phyloP scores from a whole-genome alignment of 2,329 filamentous ascomycete species.

The Neoarthrinium moseri region DNA sequence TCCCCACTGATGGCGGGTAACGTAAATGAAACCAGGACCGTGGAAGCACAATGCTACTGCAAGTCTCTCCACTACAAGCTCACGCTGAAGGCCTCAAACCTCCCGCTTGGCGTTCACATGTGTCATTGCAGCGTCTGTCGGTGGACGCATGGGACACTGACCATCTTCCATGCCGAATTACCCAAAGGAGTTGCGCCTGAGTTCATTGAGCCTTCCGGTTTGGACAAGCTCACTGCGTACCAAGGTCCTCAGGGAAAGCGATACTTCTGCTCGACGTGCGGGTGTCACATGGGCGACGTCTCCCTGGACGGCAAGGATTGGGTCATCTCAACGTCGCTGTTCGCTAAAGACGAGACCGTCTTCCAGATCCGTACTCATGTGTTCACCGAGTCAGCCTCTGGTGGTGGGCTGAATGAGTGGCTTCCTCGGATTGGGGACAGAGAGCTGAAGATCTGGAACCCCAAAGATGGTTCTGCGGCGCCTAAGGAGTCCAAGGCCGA shows the following conservation, averaged over 20 bases:
- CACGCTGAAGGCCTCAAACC: not conserved
- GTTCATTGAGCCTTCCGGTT: constrained; percentile 2
- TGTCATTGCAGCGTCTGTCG: constrained; percentile 12
- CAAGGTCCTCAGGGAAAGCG: not conserved
- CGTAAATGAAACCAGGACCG: not conserved
- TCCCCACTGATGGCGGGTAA: too few relatives aligned
- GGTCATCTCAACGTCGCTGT: constrained; percentile 8
- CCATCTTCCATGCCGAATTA: constrained; percentile 3
- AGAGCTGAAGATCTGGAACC: constrained; percentile 8
- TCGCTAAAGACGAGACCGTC: not conserved
- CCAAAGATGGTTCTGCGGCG: not conserved
- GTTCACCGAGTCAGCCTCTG: constrained; percentile 8
- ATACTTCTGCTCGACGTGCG: constrained; percentile 10
- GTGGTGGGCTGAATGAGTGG: constrained; percentile 9
- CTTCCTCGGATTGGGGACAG: constrained; percentile 5
- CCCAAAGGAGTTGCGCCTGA: constrained; percentile 2
- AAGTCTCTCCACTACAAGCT: constrained; percentile 9
- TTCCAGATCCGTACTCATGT: constrained; percentile 2
- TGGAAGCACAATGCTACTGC: constrained; percentile 7
- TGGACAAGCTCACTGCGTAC: constrained; percentile 3
- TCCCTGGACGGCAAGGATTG: not conserved
- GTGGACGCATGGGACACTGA: constrained; percentile 8
- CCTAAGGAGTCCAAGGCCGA: constrained; percentile 19
- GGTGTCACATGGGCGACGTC: constrained; percentile 11
- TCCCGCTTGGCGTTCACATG: constrained; percentile 8